Evolutionary conservation across 83 land plant species (phyloP), one percentile per base, ranked within the genome.

Genomic region (Diphasiastrum complanatum): DNA sequence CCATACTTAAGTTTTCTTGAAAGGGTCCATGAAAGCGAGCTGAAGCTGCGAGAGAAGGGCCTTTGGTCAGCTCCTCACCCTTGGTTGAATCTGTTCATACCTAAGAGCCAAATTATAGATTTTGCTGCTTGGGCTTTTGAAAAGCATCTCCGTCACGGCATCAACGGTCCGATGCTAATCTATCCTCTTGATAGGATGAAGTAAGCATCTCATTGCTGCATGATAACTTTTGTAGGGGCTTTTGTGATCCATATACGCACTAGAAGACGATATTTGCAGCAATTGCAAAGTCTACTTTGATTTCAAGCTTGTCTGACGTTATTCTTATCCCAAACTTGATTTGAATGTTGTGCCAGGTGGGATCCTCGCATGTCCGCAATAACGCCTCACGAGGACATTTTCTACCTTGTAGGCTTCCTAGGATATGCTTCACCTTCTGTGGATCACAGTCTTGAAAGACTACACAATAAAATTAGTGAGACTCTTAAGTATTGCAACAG

Each of bases 51-150:
- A 60, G 43, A 30, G 3, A 36, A 29, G 3, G 60, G 65, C 10
- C 38, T 49, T 31, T 72, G 79, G 78, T 78, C 72, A 5, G 77
- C 53, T 51, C 78, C 78, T 3, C 71, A 66, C 66, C 79, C 79
- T 12, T 65, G 70, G 79, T 51, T 76, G 31, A 65, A 38, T 30
- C 28, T 76, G n/a, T 76, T 76, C 33, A 65, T 76, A 11, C 79
- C 79, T 3, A 60, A 35, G 38, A 63, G 69, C 52, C 32, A 66
- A 26, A 60, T 76, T 27, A 25, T 45, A 33, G 51, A 35, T 19
- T 76, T 76, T 37, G 66, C 72, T 37, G 36, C 19, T 4, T 45
- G 47, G 3, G 60, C 73, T 33, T 71, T 76, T 43, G 28, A 50
- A 36, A 34, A 60, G 25, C 20, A 66, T 18, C 48, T 60, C 3